Conservation (phyloP, 2,329 filamentous ascomycete species). For the Tothia fuscella region DNA sequence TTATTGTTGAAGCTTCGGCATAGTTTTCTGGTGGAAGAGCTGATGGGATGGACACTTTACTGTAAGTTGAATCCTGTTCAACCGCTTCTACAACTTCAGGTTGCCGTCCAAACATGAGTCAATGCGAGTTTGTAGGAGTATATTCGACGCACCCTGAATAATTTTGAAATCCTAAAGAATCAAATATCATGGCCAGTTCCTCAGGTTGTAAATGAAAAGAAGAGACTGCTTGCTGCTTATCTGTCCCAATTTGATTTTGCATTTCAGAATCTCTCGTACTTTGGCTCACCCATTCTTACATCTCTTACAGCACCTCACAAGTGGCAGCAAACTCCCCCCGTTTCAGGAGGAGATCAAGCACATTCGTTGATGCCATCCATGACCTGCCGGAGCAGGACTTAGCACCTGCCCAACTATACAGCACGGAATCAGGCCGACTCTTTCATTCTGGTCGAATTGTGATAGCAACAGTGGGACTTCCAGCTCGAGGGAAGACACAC, state of each 20-base stretch:
- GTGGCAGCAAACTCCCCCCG: constrained; percentile 82
- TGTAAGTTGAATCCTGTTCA: constrained; percentile 35
- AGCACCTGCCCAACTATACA: constrained; percentile 94
- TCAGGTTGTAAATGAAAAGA: no score
- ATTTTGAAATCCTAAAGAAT: no score
- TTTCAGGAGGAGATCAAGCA: constrained; percentile 86
- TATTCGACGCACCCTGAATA: no score
- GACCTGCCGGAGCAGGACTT: constrained; percentile 73
- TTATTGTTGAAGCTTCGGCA: no score
- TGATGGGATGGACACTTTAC: constrained; percentile 53
- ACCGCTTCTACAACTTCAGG: no score
- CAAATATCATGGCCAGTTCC: no score
- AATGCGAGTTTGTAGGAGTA: no score
- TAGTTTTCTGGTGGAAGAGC: neutral
- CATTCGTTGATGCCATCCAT: constrained; percentile 94
- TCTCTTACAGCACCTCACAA: constrained; percentile 66
- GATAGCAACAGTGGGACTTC: constrained; percentile 91
- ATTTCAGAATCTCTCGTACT: no score
- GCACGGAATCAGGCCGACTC: constrained; percentile 89
- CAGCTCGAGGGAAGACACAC: constrained; percentile 94
- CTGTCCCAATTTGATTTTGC: no score
- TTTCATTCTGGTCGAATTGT: constrained; percentile 97
- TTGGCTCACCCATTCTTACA: constrained; percentile 16
- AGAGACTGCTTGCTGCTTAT: no score
- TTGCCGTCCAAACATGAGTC: no score